phyloP scores from a whole-genome alignment of 345 rosid genomes.

The Boechera divaricarpa region DNA sequence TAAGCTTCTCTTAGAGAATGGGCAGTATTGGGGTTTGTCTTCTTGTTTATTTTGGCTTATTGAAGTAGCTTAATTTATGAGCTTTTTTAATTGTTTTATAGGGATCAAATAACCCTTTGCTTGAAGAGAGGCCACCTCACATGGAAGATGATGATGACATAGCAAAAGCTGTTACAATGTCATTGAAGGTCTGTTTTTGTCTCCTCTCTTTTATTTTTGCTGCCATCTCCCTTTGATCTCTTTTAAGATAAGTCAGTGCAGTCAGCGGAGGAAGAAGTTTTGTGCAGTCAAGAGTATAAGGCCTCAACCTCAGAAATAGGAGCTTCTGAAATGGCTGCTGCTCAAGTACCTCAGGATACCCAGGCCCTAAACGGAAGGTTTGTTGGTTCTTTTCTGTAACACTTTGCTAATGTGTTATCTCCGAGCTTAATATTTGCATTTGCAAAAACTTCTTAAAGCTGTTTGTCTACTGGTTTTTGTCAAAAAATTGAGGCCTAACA shows the following conservation, averaged over 20 bases:
- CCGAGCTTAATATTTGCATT: neutral
- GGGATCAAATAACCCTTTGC: conserved; percentile 54
- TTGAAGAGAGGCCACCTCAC: conserved; percentile 50
- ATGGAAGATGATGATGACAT: conserved; percentile 66
- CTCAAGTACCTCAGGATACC: conserved; percentile 48
- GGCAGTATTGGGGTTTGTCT: conserved; percentile 8
- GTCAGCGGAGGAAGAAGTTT: conserved; percentile 75
- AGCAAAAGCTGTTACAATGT: conserved; percentile 73
- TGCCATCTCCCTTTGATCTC: conserved; percentile 9
- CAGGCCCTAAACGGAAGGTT: conserved; percentile 78
- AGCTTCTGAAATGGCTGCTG: conserved; percentile 49
- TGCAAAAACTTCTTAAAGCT: neutral
- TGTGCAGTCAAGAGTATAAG: conserved; percentile 49
- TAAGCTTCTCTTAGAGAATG: conserved; percentile 37
- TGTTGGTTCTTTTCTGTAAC: conserved; percentile 23
- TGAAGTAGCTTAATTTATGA: conserved; percentile 13
- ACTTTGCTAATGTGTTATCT: conserved; percentile 11
- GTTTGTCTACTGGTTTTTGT: conserved; percentile 19
- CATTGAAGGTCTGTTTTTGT: conserved; percentile 60
- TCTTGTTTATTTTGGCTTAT: conserved; percentile 22
- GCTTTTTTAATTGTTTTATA: conserved; percentile 32
- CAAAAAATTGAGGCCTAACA: conserved; percentile 18
- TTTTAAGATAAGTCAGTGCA: conserved; percentile 49
- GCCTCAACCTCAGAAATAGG: conserved; percentile 56
- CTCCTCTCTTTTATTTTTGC: conserved; percentile 6